Evolutionary conservation across 1,139 yeast genomes (phyloP).

Genomic region (Casaregolazyma lundiana): DNA sequence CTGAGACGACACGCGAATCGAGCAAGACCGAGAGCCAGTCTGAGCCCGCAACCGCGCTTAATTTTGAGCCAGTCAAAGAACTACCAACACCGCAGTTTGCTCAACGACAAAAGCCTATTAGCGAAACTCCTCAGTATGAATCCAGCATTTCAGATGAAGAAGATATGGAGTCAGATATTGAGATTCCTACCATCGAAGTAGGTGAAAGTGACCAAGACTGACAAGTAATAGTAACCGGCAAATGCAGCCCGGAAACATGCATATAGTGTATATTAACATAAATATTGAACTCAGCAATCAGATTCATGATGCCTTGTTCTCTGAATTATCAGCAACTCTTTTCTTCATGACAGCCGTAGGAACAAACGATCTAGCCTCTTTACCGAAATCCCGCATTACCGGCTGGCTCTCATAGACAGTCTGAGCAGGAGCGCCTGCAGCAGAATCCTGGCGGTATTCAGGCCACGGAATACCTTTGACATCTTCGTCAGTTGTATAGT

Average conservation of each 20-base stretch:
- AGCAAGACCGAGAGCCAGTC: background rate
- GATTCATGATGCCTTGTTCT: slow-evolving; percentile 11
- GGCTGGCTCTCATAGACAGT: slow-evolving; percentile 27
- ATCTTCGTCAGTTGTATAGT: slow-evolving; percentile 20
- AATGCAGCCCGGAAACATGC: background rate
- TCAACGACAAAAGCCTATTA: slow-evolving; percentile 13
- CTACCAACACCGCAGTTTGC: background rate
- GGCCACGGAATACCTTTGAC: slow-evolving; percentile 26
- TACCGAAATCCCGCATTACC: slow-evolving; percentile 22
- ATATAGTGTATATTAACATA: background rate
- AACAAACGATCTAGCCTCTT: slow-evolving; percentile 23
- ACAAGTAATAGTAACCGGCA: background rate
- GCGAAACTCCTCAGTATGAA: slow-evolving; percentile 11
- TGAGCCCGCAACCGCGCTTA: background rate
- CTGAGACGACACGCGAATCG: background rate
- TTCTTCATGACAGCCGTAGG: slow-evolving; percentile 24
- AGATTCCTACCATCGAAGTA: slow-evolving; percentile 52
- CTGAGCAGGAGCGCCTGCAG: slow-evolving; percentile 17
- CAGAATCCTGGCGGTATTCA: slow-evolving; percentile 8
- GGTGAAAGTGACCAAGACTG: slow-evolving; percentile 27
- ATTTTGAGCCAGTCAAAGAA: background rate
- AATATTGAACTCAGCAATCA: background rate
- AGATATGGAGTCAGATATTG: slow-evolving; percentile 45
- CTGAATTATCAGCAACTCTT: slow-evolving; percentile 12
- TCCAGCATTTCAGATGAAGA: slow-evolving; percentile 15